These are phyloP conservation scores for Nicotiana rustica DNA, from an alignment of 305 asterid species.

Conservation along the genomic window DNA sequence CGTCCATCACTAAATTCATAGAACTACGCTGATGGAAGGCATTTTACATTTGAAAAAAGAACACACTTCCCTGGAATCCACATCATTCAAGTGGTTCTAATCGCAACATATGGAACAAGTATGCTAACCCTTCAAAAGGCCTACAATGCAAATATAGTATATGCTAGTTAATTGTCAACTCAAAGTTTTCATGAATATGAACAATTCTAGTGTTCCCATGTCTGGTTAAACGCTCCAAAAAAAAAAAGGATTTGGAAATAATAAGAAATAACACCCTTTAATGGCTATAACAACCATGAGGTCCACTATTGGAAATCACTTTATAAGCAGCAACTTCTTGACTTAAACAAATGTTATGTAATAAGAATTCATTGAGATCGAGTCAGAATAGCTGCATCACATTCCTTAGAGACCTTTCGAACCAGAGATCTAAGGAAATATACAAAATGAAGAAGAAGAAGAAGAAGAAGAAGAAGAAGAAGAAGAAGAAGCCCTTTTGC, in stretches of 20 bases:
- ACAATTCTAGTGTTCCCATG: background rate
- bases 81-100: background rate
- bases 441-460: background rate
- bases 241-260: background rate
- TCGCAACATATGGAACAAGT: background rate
- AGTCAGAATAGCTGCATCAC: background rate
- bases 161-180: background rate
- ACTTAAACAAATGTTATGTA: background rate
- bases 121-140: background rate
- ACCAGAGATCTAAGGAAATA: background rate
- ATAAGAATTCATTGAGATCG: background rate
- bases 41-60: background rate
- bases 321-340: background rate
- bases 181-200: background rate
- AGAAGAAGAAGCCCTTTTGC: background rate
- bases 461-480: background rate
- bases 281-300: background rate
- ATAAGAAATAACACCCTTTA: background rate
- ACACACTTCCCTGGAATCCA: background rate
- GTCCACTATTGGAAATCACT: background rate
- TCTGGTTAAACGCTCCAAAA: background rate
- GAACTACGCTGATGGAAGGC: background rate
- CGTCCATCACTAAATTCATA: too few relatives aligned
- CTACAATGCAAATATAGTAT: background rate
- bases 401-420: background rate